These are phyloP conservation scores for Apiospora koreana DNA, from an alignment of 2,329 filamentous ascomycete genomes.

Conservation along the genomic window DNA sequence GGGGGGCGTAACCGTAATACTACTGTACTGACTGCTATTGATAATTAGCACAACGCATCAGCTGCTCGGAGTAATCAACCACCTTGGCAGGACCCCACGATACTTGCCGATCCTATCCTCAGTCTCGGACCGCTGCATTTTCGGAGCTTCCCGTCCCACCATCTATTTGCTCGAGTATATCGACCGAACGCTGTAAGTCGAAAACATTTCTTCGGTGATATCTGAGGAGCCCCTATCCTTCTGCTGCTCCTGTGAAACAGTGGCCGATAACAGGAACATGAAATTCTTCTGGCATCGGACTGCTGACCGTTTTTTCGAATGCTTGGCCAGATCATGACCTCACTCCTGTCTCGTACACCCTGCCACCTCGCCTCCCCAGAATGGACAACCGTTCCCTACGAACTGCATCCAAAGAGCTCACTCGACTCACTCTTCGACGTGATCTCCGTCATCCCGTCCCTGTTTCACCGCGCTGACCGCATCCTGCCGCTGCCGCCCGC, in stretches of 20 bases:
- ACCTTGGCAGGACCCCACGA: slow-evolving; percentile 39
- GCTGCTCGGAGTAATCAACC: slow-evolving; percentile 33
- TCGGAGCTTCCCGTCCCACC: slow-evolving; percentile 54
- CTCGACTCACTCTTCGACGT: slow-evolving; percentile 56
- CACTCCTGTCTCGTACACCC: slow-evolving; percentile 49
- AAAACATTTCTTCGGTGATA: not conserved
- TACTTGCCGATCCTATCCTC: slow-evolving; percentile 38
- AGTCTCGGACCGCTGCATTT: slow-evolving; percentile 48
- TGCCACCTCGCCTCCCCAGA: slow-evolving; percentile 53
- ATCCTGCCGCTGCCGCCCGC: slow-evolving; percentile 33
- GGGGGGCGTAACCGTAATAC: not conserved
- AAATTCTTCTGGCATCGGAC: too few species aligned
- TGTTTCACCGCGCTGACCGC: slow-evolving; percentile 48
- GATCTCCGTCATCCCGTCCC: slow-evolving; percentile 45
- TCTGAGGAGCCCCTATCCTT: too few species aligned
- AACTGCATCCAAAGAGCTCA: slow-evolving; percentile 49
- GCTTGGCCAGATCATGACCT: slow-evolving; percentile 42
- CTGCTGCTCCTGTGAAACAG: too few species aligned
- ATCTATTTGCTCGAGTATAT: slow-evolving; percentile 58
- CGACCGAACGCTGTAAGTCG: slow-evolving; percentile 53
- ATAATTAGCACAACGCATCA: slow-evolving; percentile 46
- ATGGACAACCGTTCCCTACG: slow-evolving; percentile 55
- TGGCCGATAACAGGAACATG: too few species aligned
- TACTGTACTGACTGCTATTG: not conserved
- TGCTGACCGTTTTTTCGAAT: not conserved